These are phyloP conservation scores for Cryphonectria naterciae DNA, from an alignment of 2,329 filamentous ascomycete species.

Conservation along the genomic window DNA sequence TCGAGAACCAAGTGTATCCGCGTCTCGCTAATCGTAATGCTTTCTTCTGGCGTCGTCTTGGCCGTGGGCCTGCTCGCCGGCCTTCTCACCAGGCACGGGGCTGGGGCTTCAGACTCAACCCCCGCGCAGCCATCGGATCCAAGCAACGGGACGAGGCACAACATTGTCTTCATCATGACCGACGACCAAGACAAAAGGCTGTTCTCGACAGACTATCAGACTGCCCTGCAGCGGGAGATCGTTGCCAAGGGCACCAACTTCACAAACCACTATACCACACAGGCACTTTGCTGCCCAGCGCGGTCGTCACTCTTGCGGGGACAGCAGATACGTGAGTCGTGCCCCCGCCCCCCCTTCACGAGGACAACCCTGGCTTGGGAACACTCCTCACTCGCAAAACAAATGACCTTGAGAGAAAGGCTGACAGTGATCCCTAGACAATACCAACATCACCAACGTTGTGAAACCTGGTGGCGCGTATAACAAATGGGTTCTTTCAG, in stretches of 20 bases:
- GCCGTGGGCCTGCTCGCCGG: constrained; percentile 25
- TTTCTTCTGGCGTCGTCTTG: constrained; percentile 16
- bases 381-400: no score
- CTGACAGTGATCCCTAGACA: constrained; percentile 26
- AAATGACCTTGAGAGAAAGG: not conserved
- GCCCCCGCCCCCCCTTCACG: not conserved
- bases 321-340: constrained; percentile 28
- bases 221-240: constrained; percentile 32
- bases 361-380: no score
- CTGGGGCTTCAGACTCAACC: not conserved
- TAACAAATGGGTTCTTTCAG: constrained; percentile 47
- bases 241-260: constrained; percentile 33
- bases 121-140: not conserved
- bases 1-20: constrained; percentile 19
- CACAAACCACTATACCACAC: constrained; percentile 36
- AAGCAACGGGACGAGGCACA: constrained; percentile 26
- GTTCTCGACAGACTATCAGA: constrained; percentile 30
- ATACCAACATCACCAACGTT: constrained; percentile 39
- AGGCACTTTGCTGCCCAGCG: constrained; percentile 36
- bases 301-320: constrained; percentile 34
- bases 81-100: constrained; percentile 21
- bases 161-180: constrained; percentile 34
- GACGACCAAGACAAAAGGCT: constrained; percentile 34
- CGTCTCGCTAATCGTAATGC: constrained; percentile 24
- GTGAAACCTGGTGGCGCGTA: constrained; percentile 44